Conservation (phyloP, 495 filamentous ascomycete genomes). For the Coniosporium apollinis region DNA sequence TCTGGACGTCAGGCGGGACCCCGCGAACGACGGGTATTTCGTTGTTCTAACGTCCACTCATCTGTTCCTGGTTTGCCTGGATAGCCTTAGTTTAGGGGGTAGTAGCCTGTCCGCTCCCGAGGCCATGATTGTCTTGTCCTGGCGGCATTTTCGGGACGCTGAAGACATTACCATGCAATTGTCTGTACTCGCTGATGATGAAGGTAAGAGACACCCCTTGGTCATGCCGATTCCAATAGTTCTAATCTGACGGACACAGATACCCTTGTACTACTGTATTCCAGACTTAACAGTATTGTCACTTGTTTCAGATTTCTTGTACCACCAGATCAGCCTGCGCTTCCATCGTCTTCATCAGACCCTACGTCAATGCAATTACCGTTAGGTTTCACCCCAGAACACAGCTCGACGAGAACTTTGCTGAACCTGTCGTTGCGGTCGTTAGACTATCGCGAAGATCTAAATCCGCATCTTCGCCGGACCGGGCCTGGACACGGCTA, state of each 20-base stretch:
- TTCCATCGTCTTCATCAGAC: slow-evolving; percentile 3
- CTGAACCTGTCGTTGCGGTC: neutral
- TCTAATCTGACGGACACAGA: no score
- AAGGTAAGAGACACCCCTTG: slow-evolving; percentile 7
- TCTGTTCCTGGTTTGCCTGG: slow-evolving; percentile 13
- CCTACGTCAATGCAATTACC: neutral
- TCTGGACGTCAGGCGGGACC: slow-evolving; percentile 16
- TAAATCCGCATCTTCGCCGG: neutral
- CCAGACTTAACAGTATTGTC: slow-evolving; percentile 14
- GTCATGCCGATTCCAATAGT: slow-evolving; percentile 5
- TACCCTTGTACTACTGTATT: slow-evolving; percentile 11
- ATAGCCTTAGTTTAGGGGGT: slow-evolving; percentile 2
- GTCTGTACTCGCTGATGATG: slow-evolving; percentile 11
- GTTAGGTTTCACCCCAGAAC: neutral
- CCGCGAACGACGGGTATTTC: slow-evolving; percentile 12
- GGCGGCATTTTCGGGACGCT: slow-evolving; percentile 29
- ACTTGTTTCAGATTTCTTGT: slow-evolving; percentile 12
- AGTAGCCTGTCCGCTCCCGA: slow-evolving; percentile 9
- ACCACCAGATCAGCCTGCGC: neutral
- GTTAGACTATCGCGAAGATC: neutral
- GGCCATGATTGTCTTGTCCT: slow-evolving; percentile 21
- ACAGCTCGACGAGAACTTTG: neutral
- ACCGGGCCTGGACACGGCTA: slow-evolving; percentile 6
- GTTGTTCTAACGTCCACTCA: slow-evolving; percentile 19
- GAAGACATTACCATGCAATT: slow-evolving; percentile 12